These are phyloP conservation scores for Gracilaria domingensis DNA, from an alignment of 23 red algal genomes.

Conservation along the genomic window DNA sequence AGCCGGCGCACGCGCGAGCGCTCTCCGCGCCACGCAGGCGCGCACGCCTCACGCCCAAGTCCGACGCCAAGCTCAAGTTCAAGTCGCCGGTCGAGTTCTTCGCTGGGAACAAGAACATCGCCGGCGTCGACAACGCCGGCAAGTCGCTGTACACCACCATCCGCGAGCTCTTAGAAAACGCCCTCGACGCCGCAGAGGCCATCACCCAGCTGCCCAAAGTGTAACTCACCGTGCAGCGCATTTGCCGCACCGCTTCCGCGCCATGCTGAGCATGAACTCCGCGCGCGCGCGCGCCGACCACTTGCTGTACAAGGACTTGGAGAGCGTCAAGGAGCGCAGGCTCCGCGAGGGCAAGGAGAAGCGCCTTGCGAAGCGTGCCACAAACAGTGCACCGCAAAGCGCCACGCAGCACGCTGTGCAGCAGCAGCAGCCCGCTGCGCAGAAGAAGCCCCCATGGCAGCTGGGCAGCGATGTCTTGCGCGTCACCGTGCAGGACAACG, in stretches of 20 bases:
- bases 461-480: constrained; percentile 60
- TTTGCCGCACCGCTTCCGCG: constrained; percentile 45
- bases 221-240: constrained; percentile 58
- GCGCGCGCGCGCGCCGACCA: constrained; percentile 46
- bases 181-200: constrained; percentile 87
- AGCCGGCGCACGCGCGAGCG: neutral
- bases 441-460: neutral
- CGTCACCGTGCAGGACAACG: constrained; percentile 85
- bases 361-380: constrained; percentile 19
- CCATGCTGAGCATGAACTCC: constrained; percentile 54
- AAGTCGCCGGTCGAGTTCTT: constrained; percentile 95
- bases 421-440: neutral
- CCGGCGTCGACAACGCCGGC: constrained; percentile 95
- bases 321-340: constrained; percentile 70
- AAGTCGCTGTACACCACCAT: constrained; percentile 94
- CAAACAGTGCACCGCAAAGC: neutral
- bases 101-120: constrained; percentile 98
- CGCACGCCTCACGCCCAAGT: neutral
- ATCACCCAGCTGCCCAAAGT: constrained; percentile 69
- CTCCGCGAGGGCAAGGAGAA: constrained; percentile 41
- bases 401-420: neutral
- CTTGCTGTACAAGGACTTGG: constrained; percentile 76
- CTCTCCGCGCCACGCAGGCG: neutral
- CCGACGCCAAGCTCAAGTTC: constrained; percentile 71
- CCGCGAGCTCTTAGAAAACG: constrained; percentile 93